Base-by-base conservation (phyloP, 352 stramenopile species). In the Aphanomyces astaci region DNA sequence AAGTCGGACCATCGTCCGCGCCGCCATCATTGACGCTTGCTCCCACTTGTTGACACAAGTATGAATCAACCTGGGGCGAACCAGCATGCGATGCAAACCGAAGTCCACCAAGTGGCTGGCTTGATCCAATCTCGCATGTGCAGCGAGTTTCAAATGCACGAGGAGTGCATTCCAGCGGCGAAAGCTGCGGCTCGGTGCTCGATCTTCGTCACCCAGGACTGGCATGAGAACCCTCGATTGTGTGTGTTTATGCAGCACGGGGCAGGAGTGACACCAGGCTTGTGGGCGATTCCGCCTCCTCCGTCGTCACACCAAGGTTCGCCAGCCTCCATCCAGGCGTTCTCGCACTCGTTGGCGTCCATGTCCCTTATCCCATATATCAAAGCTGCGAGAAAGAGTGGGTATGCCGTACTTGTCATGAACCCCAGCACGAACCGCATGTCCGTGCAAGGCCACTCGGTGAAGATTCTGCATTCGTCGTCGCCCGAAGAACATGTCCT, bases 311-410 rank as follows among this genome's bases (percentile, higher is more conserved):
- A 43, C 80, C n/a, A n/a, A n/a, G n/a, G n/a, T n/a, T 83, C 2
- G 86, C 81, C 4, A 88, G 90, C 73, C 90, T 81, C 81, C 88
- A 76, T 60, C 75, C 79, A 33, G 78, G 75, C 24, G 85, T 91
- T 74, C 80, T 92, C 70, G 79, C 76, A 10, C 90, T 90, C 68
- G 88, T 79, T n/a, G 82, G 83, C 5, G 92, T 92, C 63, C 81
- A 92, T 54, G 85, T 93, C 85, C 31, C 93, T 95, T 84, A 87
- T 95, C 60, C 87, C 87, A 60, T 94, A 95, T 67, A 72, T 93
- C 28, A 91, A 93, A 71, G 92, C 86, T 0, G 87, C 87, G 24
- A 87, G 92, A 52, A 84, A 95, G 64, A 84, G 84, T 40, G 86
- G 86, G 59, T 92, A 92, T 57, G 82, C 81, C 15, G 84, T 95